Base-by-base conservation (phyloP, 1,139 yeast genomes). In the Hansenula sp. region DNA sequence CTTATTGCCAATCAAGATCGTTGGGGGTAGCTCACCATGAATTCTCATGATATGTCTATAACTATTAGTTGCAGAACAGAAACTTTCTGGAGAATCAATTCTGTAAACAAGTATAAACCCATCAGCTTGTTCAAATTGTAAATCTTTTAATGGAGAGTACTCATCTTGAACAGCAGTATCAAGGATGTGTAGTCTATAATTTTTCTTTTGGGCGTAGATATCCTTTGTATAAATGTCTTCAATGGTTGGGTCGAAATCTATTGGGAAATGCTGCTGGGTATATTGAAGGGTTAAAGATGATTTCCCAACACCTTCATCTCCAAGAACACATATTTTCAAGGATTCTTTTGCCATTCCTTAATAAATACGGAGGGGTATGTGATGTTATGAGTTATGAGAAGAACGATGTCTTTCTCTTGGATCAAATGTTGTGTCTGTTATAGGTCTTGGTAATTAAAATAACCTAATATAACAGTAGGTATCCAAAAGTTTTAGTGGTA, bases 91-190 rank as follows among this genome's bases (percentile, higher is more conserved):
- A 11, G 41, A 34, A 13, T 43, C 45, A 5, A 51, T 43, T 13
- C 44, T 45, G 42, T 43, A 87, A 25, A 86, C 85, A 39, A 87
- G 68, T 49, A 87, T 67, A 61, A 84, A 85, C 2, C 95, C 96
- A 59, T 87, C 95, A 41, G 86, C 82, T 25, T 95, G 94, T 45
- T 84, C 81, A 42, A 84, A 66, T 58, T 85, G 88, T 56, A 83
- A 81, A 60, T 86, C 91, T 61, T 80, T 85, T 72, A 87, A 77
- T 55, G 84, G 80, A 45, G 86, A 77, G 59, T 83, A 87, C 66
- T 86, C 95, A 63, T 87, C 96, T 67, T 79, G 87, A 30, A 93
- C 91, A 1, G 95, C 95, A 1, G 96, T 87, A 58, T 87, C 96
- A 49, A 87, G 71, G 45, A 87, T 82, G 59, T 86, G 91, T 24